Evolutionary conservation across 1,284 basidiomycete genomes (phyloP).

Genomic region (Leccinum pachyderme): DNA sequence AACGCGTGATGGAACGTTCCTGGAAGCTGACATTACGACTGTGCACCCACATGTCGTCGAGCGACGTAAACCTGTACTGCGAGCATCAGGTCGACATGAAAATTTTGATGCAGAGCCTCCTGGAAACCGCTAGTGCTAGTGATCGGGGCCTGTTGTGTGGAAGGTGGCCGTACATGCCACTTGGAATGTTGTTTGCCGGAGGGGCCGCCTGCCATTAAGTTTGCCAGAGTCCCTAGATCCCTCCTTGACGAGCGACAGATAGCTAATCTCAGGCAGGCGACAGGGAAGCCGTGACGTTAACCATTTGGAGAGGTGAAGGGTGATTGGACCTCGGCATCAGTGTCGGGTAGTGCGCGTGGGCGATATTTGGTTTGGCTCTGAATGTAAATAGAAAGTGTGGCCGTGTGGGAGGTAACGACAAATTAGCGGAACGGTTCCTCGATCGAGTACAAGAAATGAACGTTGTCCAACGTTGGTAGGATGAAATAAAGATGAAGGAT

Average conservation of each 20-base stretch:
- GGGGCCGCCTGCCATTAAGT: background rate
- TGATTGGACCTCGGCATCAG: background rate
- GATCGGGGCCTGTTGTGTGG: constrained; percentile 5
- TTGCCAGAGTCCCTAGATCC: constrained; percentile 5
- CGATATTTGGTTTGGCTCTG: background rate
- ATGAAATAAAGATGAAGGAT: constrained; percentile 10
- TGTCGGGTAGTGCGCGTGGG: background rate
- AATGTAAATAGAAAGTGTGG: constrained; percentile 6
- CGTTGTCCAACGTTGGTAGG: background rate
- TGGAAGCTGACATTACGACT: background rate
- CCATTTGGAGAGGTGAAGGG: background rate
- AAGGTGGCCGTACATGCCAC: background rate
- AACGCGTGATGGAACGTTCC: background rate
- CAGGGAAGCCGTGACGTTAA: constrained; percentile 17
- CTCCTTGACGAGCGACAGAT: background rate
- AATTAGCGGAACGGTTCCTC: background rate
- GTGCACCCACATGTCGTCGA: background rate
- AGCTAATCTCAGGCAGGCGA: constrained; percentile 13
- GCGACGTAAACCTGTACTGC: background rate
- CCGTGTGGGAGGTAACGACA: constrained; percentile 2
- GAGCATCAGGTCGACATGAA: background rate
- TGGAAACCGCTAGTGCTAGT: constrained; percentile 7
- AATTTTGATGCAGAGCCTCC: constrained; percentile 1
- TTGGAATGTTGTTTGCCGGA: background rate
- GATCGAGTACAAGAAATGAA: constrained; percentile 1